A percentile compares a stretch with the other conserved stretches of the same genome.
Evolutionary conservation across 768 basidiomycete species (phyloP).

Genomic region (Amanita rubescens): DNA sequence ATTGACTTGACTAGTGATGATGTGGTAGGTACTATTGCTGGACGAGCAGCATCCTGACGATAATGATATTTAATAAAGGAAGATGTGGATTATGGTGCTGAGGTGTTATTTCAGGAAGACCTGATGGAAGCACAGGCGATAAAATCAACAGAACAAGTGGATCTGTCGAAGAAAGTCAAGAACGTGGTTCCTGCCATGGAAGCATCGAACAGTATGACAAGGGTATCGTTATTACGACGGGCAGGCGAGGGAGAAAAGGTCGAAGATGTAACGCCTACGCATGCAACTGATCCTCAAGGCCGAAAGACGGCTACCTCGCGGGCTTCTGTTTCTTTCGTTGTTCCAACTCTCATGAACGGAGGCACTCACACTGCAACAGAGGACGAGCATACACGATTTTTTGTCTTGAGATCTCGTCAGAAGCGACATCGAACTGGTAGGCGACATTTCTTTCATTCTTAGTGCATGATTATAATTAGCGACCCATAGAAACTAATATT

Average conservation of each 20-base stretch:
- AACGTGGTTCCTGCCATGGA: background rate
- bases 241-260: background rate
- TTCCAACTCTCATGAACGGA: background rate
- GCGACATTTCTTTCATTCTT: background rate
- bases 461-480: background rate
- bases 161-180: background rate
- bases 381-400: background rate
- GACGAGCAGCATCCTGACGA: too few relatives aligned
- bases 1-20: background rate
- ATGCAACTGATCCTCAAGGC: background rate
- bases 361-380: background rate
- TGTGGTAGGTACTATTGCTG: background rate
- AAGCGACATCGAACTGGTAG: background rate
- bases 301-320: background rate
- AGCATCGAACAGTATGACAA: background rate
- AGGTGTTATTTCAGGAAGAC: background rate
- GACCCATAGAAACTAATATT: background rate
- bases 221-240: background rate
- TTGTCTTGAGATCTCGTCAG: background rate
- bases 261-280: background rate
- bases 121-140: background rate
- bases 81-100: background rate
- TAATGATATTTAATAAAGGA: background rate
- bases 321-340: background rate
- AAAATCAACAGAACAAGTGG: too few relatives aligned